Evolutionary conservation across 176 grass and related monocot species (phyloP).

Genomic region (Phoenix roebelenii): DNA sequence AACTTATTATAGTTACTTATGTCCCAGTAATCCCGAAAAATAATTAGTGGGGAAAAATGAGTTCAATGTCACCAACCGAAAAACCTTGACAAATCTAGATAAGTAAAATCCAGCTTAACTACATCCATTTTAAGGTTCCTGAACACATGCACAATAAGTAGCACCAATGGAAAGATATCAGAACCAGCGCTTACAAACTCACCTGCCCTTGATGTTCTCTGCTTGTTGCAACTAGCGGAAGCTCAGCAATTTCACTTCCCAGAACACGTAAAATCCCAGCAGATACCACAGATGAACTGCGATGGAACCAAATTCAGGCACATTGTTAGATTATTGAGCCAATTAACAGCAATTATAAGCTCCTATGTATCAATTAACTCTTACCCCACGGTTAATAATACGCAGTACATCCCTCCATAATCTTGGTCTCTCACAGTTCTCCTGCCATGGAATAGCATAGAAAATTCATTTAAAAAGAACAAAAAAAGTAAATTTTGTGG

Average conservation of each 20-base stretch:
- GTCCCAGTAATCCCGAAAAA: too few relatives aligned
- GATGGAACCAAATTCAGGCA: conserved; percentile 9
- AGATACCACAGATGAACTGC: conserved; percentile 70
- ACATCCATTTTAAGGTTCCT: too few relatives aligned
- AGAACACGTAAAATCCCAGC: conserved; percentile 59
- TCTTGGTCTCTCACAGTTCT: conserved; percentile 67
- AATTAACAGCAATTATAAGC: too few relatives aligned
- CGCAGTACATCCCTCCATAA: conserved; percentile 92
- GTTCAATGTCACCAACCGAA: too few relatives aligned
- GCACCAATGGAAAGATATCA: not conserved
- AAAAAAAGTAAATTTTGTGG: not conserved
- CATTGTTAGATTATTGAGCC: too few relatives aligned
- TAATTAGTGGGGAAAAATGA: too few relatives aligned
- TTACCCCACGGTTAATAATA: conserved; percentile 74
- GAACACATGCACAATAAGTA: too few relatives aligned
- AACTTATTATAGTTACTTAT: too few relatives aligned
- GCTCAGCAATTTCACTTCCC: conserved; percentile 56
- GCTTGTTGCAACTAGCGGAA: conserved; percentile 66
- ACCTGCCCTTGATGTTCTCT: conserved; percentile 64
- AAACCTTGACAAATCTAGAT: too few relatives aligned
- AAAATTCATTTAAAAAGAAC: conserved; percentile 2
- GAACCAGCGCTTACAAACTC: conserved; percentile 4
- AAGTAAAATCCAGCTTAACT: too few relatives aligned
- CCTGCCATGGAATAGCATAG: conserved; percentile 37
- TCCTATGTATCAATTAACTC: too few relatives aligned